phyloP scores from a whole-genome alignment of 2,329 filamentous ascomycete genomes.

The Pestalotiopsis sp. region DNA sequence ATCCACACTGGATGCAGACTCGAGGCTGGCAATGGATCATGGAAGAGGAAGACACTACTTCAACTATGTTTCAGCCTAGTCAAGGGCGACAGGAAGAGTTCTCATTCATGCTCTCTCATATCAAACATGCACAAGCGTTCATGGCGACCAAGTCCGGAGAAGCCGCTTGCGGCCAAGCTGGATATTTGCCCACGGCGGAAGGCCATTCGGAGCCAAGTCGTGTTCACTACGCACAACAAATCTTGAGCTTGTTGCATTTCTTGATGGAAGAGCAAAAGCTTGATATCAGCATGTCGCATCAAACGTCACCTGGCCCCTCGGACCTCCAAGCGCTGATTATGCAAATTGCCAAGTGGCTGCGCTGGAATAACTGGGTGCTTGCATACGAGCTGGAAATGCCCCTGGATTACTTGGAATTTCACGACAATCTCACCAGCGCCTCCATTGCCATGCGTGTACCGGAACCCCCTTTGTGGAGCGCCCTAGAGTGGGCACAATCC shows the following conservation, averaged over 20 bases:
- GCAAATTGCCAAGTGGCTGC: conserved; percentile 81
- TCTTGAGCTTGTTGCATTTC: conserved; percentile 78
- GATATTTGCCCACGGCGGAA: conserved; percentile 65
- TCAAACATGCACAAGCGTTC: conserved; percentile 65
- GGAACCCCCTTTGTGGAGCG: conserved; percentile 33
- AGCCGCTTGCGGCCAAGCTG: conserved; percentile 49
- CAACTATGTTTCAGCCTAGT: conserved; percentile 25
- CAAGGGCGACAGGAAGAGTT: conserved; percentile 23
- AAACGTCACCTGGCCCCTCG: conserved; percentile 41
- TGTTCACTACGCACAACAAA: conserved; percentile 62
- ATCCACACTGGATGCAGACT: conserved; percentile 59
- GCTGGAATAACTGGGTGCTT: conserved; percentile 57
- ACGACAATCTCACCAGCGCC: conserved; percentile 9
- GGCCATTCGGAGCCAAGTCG: conserved; percentile 55
- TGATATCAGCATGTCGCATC: conserved; percentile 54
- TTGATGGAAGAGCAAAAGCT: conserved; percentile 90
- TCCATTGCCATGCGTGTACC: conserved; percentile 15
- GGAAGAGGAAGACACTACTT: conserved; percentile 49
- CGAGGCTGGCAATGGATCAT: conserved; percentile 72
- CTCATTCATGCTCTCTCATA: conserved; percentile 50
- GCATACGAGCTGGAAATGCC: conserved; percentile 56
- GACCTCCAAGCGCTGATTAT: conserved; percentile 72
- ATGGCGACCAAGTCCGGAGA: conserved; percentile 59
- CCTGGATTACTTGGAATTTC: conserved; percentile 35
- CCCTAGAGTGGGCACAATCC: conserved; percentile 55